A percentile compares a stretch with the other conserved stretches of the same genome.
These are phyloP conservation scores for Phytophthora pluvialis DNA, from an alignment of 352 stramenopile genomes.

Conservation along the genomic window DNA sequence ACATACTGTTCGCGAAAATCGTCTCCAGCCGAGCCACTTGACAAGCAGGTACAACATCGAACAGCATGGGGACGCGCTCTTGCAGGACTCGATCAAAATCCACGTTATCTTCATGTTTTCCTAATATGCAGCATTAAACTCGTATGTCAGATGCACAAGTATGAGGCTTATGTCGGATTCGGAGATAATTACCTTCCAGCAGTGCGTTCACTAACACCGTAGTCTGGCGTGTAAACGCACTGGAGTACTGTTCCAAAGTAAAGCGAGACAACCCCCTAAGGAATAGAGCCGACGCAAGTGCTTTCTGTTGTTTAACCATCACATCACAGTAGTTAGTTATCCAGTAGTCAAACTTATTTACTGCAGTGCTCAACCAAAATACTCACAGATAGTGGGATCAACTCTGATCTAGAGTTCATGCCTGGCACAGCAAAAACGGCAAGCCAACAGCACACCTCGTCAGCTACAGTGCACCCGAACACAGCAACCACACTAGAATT, in stretches of 20 bases:
- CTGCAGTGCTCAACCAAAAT: neutral
- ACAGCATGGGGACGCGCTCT: conserved; percentile 54
- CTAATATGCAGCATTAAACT: conserved; percentile 26
- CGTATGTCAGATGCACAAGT: neutral
- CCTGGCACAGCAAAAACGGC: conserved; percentile 12
- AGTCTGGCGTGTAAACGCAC: conserved; percentile 41
- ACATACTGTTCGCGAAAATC: conserved; percentile 46
- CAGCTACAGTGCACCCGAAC: conserved; percentile 4
- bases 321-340: conserved; percentile 1
- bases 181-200: conserved; percentile 37
- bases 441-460: neutral
- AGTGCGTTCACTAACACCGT: conserved; percentile 41
- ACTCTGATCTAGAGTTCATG: conserved; percentile 20
- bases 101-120: conserved; percentile 30
- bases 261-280: conserved; percentile 42
- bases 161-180: neutral
- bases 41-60: conserved; percentile 33
- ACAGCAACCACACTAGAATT: neutral
- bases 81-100: conserved; percentile 51
- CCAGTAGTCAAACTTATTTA: neutral
- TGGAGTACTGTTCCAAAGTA: conserved; percentile 19
- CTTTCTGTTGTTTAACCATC: conserved; percentile 41
- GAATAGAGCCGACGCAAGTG: conserved; percentile 53
- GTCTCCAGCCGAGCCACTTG: conserved; percentile 47
- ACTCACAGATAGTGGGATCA: conserved; percentile 33